phyloP scores from a whole-genome alignment of 2,329 filamentous ascomycete species.

The Microascus cirrosus region DNA sequence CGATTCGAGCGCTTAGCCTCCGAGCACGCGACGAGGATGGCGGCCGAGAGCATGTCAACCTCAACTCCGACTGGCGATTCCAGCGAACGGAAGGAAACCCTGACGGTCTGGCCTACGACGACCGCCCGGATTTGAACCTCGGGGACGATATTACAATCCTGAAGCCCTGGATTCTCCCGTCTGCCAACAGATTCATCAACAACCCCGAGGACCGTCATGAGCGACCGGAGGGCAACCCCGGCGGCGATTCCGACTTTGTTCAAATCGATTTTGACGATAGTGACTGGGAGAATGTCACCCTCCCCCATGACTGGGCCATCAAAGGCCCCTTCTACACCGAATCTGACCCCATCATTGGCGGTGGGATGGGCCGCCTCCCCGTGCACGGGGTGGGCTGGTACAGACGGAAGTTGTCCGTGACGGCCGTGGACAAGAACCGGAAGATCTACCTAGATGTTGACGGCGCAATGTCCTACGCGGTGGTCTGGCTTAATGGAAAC shows the following conservation, averaged over 20 bases:
- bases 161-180: conserved; percentile 29
- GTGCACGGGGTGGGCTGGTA: conserved; percentile 43
- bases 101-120: conserved; percentile 19
- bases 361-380: conserved; percentile 31
- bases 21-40: neutral
- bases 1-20: neutral
- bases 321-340: conserved; percentile 28
- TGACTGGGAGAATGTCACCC: conserved; percentile 25
- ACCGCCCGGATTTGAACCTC: conserved; percentile 11
- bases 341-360: conserved; percentile 19
- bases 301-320: conserved; percentile 40
- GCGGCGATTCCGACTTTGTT: conserved; percentile 17
- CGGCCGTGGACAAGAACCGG: conserved; percentile 20
- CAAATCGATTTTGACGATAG: conserved; percentile 24
- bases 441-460: conserved; percentile 34
- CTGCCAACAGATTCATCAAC: conserved; percentile 26
- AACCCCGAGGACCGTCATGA: conserved; percentile 16
- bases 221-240: conserved; percentile 11
- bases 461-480: conserved; percentile 38
- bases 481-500: conserved; percentile 38
- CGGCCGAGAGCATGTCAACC: conserved; percentile 16
- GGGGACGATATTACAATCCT: conserved; percentile 12
- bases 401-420: conserved; percentile 16
- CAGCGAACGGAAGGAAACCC: conserved; percentile 21
- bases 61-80: conserved; percentile 27